Percentiles rank a stretch among this genome's conserved stretches.
These are phyloP conservation scores for Suhomyces tanzawaensis DNA, from an alignment of 805 yeast genomes.

Conservation along the genomic window DNA sequence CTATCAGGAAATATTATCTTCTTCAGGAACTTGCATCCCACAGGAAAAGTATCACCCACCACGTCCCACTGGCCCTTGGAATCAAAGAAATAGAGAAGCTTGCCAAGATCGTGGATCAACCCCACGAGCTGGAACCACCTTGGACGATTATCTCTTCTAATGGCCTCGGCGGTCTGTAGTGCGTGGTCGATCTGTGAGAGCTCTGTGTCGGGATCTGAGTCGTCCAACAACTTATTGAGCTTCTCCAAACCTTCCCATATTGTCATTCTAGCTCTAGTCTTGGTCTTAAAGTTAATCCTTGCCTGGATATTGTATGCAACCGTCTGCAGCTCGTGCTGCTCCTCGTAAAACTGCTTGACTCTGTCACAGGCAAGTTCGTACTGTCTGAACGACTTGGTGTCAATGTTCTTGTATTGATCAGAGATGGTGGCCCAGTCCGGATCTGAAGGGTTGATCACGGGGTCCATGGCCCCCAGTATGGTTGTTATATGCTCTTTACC, in stretches of 20 bases:
- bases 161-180: constrained; percentile 73
- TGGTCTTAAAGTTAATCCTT: constrained; percentile 66
- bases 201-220: constrained; percentile 74
- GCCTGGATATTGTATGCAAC: constrained; percentile 73
- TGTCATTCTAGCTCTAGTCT: constrained; percentile 62
- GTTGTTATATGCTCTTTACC: not conserved
- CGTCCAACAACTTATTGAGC: constrained; percentile 62
- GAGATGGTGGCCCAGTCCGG: constrained; percentile 27
- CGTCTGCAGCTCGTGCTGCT: constrained; percentile 68
- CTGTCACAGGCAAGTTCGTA: constrained; percentile 68
- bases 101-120: constrained; percentile 68
- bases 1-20: constrained; percentile 60
- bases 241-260: constrained; percentile 70
- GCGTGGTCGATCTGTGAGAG: constrained; percentile 75
- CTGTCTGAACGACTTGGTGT: constrained; percentile 52
- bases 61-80: constrained; percentile 80
- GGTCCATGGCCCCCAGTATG: not conserved
- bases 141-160: constrained; percentile 63
- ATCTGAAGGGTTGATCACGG: not conserved
- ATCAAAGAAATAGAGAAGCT: constrained; percentile 64
- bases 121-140: constrained; percentile 78
- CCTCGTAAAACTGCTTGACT: constrained; percentile 62
- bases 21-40: constrained; percentile 63
- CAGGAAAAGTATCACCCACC: constrained; percentile 77
- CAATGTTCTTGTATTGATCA: constrained; percentile 31